These are phyloP conservation scores for Tolypocladium tundrense DNA, from an alignment of 2,329 filamentous ascomycete species.

Conservation along the genomic window DNA sequence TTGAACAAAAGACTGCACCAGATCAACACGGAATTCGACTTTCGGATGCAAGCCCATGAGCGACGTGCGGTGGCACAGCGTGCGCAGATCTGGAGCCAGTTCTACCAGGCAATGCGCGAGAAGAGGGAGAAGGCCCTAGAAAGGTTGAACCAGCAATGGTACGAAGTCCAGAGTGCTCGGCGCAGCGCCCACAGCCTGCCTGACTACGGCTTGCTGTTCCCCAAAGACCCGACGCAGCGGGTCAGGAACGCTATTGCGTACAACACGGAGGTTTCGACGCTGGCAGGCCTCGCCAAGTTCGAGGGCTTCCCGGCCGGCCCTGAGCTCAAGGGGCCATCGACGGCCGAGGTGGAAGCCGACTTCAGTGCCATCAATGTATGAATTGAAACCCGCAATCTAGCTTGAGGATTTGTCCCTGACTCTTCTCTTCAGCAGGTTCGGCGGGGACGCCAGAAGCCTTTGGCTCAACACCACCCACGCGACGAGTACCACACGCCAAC, in stretches of 20 bases:
- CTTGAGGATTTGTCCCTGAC: constrained; percentile 8
- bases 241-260: constrained; percentile 81
- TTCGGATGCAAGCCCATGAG: constrained; percentile 63
- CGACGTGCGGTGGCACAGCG: constrained; percentile 70
- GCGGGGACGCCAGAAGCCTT: constrained; percentile 24
- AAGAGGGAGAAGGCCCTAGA: constrained; percentile 72
- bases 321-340: constrained; percentile 61
- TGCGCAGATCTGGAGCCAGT: constrained; percentile 81
- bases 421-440: constrained; percentile 20
- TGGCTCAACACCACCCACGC: constrained; percentile 22
- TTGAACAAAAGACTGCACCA: constrained; percentile 70
- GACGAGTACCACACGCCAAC: constrained; percentile 31
- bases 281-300: constrained; percentile 87
- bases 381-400: not conserved
- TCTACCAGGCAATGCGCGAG: constrained; percentile 77
- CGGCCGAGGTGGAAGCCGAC: constrained; percentile 73
- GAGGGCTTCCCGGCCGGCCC: constrained; percentile 96
- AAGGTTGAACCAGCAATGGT: constrained; percentile 78
- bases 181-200: constrained; percentile 70
- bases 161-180: constrained; percentile 83
- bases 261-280: constrained; percentile 85
- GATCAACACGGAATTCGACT: constrained; percentile 62
- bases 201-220: constrained; percentile 74
- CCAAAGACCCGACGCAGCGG: constrained; percentile 64
- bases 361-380: constrained; percentile 76